Conservation (phyloP, 164 flowering plant species). For the Magnolia sinica region DNA sequence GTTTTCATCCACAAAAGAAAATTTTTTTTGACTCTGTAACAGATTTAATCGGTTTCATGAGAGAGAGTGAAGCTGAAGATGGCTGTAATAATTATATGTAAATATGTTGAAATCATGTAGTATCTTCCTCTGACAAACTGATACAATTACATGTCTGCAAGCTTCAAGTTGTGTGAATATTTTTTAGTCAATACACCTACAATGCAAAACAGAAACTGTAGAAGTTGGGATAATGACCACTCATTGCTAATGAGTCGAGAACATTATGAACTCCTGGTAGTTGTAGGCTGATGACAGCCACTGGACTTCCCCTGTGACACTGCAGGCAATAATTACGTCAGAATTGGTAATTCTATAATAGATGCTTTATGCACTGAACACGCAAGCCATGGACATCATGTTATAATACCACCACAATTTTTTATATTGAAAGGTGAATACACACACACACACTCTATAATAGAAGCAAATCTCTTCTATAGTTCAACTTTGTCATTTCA, state of each 20-base stretch:
- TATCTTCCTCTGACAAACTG: not conserved
- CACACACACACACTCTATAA: no score
- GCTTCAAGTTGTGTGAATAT: not conserved
- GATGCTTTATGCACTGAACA: not conserved
- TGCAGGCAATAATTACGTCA: conserved; percentile 19
- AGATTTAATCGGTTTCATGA: not conserved
- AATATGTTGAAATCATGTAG: not conserved
- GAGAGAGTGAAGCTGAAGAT: not conserved
- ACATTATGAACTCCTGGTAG: conserved; percentile 46
- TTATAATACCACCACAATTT: not conserved
- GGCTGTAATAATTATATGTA: not conserved
- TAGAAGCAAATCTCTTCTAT: no score
- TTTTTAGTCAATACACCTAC: not conserved
- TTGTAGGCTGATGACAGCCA: conserved; percentile 40
- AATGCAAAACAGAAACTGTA: not conserved
- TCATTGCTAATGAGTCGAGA: conserved; percentile 46
- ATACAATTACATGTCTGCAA: not conserved
- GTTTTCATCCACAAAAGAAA: not conserved
- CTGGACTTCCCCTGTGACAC: conserved; percentile 32
- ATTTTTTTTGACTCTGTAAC: not conserved
- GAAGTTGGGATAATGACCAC: conserved; percentile 5
- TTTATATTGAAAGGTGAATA: no score
- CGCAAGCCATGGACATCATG: not conserved
- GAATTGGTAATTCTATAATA: not conserved
- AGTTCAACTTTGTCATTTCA: no score